phyloP scores from a whole-genome alignment of 1,284 basidiomycete genomes.

The Leccinum solheimii region DNA sequence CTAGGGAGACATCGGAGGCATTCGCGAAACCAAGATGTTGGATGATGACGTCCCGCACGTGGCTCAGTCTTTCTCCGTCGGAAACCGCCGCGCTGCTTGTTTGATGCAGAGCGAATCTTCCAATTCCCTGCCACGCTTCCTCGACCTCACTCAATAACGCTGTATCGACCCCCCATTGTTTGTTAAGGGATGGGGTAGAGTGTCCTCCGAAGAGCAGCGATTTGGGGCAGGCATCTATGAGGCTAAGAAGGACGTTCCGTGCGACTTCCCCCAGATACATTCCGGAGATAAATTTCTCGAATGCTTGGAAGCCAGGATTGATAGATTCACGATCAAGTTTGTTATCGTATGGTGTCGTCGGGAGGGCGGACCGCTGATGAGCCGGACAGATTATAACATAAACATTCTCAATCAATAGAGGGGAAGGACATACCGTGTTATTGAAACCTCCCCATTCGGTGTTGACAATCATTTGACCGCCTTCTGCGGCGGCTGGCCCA shows the following conservation, averaged over 20 bases:
- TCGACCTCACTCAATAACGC: slow-evolving; percentile 91
- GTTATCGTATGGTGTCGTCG: slow-evolving; percentile 92
- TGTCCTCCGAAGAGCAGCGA: slow-evolving; percentile 80
- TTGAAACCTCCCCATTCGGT: slow-evolving; percentile 98
- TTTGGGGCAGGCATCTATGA: slow-evolving; percentile 78
- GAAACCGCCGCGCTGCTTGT: neutral
- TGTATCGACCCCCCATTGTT: slow-evolving; percentile 92
- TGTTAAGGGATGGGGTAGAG: slow-evolving; percentile 73
- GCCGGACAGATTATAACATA: slow-evolving; percentile 9
- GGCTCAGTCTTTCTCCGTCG: slow-evolving; percentile 40
- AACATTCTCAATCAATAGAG: neutral
- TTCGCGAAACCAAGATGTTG: slow-evolving; percentile 63
- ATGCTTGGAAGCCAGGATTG: slow-evolving; percentile 91
- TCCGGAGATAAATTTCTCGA: slow-evolving; percentile 98
- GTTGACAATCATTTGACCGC: slow-evolving; percentile 91
- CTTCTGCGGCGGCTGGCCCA: slow-evolving; percentile 54
- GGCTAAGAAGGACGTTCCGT: slow-evolving; percentile 80
- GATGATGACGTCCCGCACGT: slow-evolving; percentile 59
- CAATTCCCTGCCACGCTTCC: slow-evolving; percentile 59
- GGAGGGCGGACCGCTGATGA: slow-evolving; percentile 76
- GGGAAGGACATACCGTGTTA: slow-evolving; percentile 63
- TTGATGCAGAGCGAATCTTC: slow-evolving; percentile 22
- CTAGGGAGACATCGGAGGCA: slow-evolving; percentile 46
- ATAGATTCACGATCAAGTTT: slow-evolving; percentile 91
- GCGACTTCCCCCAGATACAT: slow-evolving; percentile 98